These are phyloP conservation scores for Saturnispora besseyi DNA, from an alignment of 805 yeast species.

Conservation along the genomic window DNA sequence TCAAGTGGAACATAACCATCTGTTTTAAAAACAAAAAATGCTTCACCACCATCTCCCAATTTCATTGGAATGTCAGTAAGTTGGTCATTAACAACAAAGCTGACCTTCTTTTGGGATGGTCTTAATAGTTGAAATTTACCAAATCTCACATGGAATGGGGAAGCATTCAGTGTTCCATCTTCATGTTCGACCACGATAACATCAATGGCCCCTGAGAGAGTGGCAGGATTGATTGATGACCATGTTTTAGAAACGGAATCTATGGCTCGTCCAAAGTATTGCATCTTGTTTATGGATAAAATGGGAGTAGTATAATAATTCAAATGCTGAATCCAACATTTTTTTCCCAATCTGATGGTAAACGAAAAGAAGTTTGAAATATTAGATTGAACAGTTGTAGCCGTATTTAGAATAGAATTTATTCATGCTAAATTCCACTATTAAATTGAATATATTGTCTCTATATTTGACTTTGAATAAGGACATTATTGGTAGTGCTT, in stretches of 20 bases:
- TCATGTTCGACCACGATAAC: slow-evolving; percentile 90
- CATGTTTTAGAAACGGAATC: slow-evolving; percentile 94
- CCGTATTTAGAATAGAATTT: too few relatives aligned
- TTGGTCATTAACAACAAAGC: slow-evolving; percentile 74
- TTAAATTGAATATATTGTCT: too few relatives aligned
- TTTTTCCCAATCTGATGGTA: neutral
- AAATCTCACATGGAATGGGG: slow-evolving; percentile 94
- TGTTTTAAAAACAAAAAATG: slow-evolving; percentile 92
- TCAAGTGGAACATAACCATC: slow-evolving; percentile 63
- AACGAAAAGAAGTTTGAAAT: neutral
- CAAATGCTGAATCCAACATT: neutral
- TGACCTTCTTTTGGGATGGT: slow-evolving; percentile 93
- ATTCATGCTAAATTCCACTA: too few relatives aligned
- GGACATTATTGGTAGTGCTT: too few relatives aligned
- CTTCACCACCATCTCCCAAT: slow-evolving; percentile 96
- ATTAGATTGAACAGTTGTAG: too few relatives aligned
- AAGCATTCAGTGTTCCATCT: slow-evolving; percentile 62
- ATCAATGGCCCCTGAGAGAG: slow-evolving; percentile 94
- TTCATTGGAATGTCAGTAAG: slow-evolving; percentile 88
- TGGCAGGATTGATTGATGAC: slow-evolving; percentile 95
- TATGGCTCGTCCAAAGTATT: slow-evolving; percentile 91
- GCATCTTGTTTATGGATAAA: slow-evolving; percentile 42
- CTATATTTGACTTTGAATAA: too few relatives aligned
- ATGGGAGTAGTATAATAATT: neutral
- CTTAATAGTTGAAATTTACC: slow-evolving; percentile 88